Evolutionary conservation across 73 alveolate genomes (phyloP).

Genomic region (Stentor roeselii): DNA sequence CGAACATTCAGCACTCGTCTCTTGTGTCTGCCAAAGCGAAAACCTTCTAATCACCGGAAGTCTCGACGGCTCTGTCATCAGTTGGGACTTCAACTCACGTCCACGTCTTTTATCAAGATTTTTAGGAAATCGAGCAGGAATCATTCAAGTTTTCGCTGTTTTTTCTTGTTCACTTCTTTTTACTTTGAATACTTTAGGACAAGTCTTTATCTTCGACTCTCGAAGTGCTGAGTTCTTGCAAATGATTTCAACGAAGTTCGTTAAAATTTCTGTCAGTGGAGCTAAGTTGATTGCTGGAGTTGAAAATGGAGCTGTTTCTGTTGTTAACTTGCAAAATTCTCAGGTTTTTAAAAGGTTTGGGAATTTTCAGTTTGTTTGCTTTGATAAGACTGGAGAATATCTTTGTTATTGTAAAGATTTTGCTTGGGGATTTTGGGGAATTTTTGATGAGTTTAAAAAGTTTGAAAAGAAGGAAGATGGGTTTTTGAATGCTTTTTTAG

Average conservation of each 20-base stretch:
- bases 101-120: not conserved
- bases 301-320: not conserved
- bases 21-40: not conserved
- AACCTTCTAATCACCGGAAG: not conserved
- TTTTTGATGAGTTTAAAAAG: slow-evolving; percentile 18
- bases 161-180: not conserved
- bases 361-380: not conserved
- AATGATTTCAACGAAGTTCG: not conserved
- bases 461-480: not conserved
- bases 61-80: not conserved
- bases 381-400: slow-evolving; percentile 9
- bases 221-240: not conserved
- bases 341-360: not conserved
- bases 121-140: not conserved
- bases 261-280: not conserved
- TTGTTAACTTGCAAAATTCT: not conserved
- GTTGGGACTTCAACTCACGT: not conserved
- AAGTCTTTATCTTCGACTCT: not conserved
- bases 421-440: not conserved
- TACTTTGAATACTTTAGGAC: not conserved
- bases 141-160: not conserved
- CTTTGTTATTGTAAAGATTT: not conserved
- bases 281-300: not conserved
- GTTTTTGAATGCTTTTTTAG: no score
- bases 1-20: slow-evolving; percentile 8